Conservation (phyloP, 306 rosid genomes). For the Acacia crassicarpa region DNA sequence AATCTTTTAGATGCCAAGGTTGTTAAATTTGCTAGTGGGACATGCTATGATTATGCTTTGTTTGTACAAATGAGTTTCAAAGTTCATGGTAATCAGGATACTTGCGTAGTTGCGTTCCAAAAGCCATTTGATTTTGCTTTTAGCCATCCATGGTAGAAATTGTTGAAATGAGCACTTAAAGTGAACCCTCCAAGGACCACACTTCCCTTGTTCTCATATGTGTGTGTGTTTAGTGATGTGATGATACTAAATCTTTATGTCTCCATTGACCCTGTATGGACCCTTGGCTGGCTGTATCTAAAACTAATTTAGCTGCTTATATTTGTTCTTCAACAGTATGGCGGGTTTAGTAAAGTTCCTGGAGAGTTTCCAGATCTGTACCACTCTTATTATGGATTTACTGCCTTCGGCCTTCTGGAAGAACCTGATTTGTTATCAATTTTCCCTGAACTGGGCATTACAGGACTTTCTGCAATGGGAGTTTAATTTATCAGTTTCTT, state of each 20-base stretch:
- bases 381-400: constrained; percentile 79
- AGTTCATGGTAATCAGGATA: background rate
- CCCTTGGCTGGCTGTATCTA: background rate
- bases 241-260: constrained; percentile 5
- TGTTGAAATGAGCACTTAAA: constrained; percentile 9
- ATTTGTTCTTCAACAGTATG: constrained; percentile 59
- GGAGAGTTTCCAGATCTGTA: constrained; percentile 69
- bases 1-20: background rate
- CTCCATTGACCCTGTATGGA: background rate
- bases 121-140: constrained; percentile 10
- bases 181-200: background rate
- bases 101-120: background rate
- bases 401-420: constrained; percentile 84
- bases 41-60: background rate
- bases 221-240: background rate
- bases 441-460: constrained; percentile 66
- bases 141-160: background rate
- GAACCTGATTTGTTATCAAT: constrained; percentile 68
- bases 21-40: background rate
- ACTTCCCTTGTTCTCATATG: background rate
- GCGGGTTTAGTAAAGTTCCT: constrained; percentile 90
- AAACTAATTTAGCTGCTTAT: constrained; percentile 24
- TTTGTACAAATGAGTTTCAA: background rate
- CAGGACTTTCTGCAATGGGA: constrained; percentile 50
- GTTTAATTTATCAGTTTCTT: constrained; percentile 26